Percentiles rank a stretch among this genome's conserved stretches.
Conservation (phyloP, 768 basidiomycete genomes). For the Panaeolus cyanescens region DNA sequence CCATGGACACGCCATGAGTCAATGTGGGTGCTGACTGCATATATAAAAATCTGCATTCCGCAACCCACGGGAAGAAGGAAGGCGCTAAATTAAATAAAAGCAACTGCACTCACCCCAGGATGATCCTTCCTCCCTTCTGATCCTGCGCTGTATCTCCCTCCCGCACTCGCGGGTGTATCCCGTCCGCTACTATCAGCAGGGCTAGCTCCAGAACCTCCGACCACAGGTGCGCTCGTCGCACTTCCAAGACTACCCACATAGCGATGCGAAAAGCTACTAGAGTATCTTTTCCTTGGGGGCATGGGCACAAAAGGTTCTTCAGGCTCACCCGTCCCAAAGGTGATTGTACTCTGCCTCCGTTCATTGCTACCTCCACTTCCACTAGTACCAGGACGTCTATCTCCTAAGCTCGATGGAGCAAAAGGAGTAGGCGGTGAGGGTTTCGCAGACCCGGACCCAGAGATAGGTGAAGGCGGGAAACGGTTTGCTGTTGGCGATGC, state of each 20-base stretch:
- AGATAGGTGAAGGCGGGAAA: constrained; percentile 28
- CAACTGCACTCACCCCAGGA: constrained; percentile 17
- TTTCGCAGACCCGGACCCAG: constrained; percentile 13
- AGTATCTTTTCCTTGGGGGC: constrained; percentile 62
- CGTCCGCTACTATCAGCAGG: constrained; percentile 13
- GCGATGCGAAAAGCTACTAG: constrained; percentile 77
- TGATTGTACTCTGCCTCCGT: constrained; percentile 16
- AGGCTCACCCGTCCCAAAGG: constrained; percentile 10
- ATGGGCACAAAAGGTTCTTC: constrained; percentile 20
- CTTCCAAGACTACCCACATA: constrained; percentile 41
- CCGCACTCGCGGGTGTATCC: constrained; percentile 25
- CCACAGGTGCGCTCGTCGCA: constrained; percentile 27
- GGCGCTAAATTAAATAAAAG: neutral
- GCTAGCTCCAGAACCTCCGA: constrained; percentile 8
- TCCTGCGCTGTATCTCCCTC: constrained; percentile 13
- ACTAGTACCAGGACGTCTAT: constrained; percentile 21
- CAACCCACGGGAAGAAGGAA: neutral
- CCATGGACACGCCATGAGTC: neutral
- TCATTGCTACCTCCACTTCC: constrained; percentile 21
- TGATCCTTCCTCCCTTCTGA: constrained; percentile 34
- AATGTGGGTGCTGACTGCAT: neutral
- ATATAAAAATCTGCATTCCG: neutral
- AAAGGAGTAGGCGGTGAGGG: constrained; percentile 21
- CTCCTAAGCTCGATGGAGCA: constrained; percentile 30
- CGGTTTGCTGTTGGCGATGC: constrained; percentile 17